Evolutionary conservation across 164 flowering plant genomes (phyloP).

Genomic region (Dillenia suffruticosa): DNA sequence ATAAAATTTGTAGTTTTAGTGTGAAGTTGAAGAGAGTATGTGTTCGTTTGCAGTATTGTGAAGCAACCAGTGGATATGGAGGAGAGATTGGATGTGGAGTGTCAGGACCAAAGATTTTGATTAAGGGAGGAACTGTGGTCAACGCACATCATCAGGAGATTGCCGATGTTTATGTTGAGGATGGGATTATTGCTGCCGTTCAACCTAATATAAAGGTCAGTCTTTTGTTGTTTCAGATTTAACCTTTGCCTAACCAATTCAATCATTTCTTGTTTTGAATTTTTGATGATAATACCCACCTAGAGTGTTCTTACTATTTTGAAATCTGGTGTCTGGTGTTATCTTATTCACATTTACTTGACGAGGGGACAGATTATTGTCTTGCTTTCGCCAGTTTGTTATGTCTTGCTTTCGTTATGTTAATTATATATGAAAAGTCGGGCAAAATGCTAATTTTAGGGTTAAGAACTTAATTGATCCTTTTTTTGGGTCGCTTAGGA

Average conservation of each 20-base stretch:
- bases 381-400: too few species aligned
- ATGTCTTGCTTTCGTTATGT: not conserved
- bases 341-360: too few species aligned
- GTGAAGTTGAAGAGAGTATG: not conserved
- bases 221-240: not conserved
- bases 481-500: too few species aligned
- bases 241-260: too few species aligned
- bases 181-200: slow-evolving; percentile 76
- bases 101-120: slow-evolving; percentile 62
- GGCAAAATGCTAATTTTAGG: too few species aligned
- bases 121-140: slow-evolving; percentile 93
- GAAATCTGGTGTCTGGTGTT: too few species aligned
- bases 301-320: too few species aligned
- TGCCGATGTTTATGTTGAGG: slow-evolving; percentile 94
- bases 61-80: slow-evolving; percentile 35
- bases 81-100: slow-evolving; percentile 45
- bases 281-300: too few species aligned
- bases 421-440: too few species aligned
- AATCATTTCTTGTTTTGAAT: too few species aligned
- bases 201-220: slow-evolving; percentile 68
- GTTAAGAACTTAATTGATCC: too few species aligned
- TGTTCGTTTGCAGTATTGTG: slow-evolving; percentile 49
- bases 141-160: slow-evolving; percentile 82
- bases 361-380: too few species aligned
- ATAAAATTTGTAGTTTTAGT: not conserved